Evolutionary conservation across 2,329 filamentous ascomycete genomes (phyloP).

Genomic region (Neocatenulostroma microsporum): DNA sequence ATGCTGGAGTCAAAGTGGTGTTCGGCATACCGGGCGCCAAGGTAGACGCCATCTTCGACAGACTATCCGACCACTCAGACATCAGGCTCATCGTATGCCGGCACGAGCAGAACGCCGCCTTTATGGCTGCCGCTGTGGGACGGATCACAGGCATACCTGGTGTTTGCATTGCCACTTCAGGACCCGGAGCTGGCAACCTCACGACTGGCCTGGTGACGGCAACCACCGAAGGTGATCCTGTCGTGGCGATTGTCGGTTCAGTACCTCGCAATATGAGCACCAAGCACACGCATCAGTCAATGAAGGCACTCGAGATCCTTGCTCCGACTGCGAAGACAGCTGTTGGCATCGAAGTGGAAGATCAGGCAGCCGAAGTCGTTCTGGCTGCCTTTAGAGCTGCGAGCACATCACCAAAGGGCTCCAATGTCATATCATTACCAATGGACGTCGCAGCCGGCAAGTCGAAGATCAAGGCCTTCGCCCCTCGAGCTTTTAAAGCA

Average conservation of each 20-base stretch:
- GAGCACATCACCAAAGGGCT: constrained; percentile 36
- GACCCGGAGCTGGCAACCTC: constrained; percentile 41
- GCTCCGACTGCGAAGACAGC: constrained; percentile 39
- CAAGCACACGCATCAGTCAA: constrained; percentile 43
- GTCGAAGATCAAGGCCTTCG: constrained; percentile 35
- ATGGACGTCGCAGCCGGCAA: constrained; percentile 38
- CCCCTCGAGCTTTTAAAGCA: constrained; percentile 32
- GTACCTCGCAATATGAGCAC: constrained; percentile 39
- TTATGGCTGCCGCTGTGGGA: constrained; percentile 43
- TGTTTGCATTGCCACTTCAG: constrained; percentile 42
- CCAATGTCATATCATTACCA: constrained; percentile 38
- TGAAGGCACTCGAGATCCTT: constrained; percentile 39
- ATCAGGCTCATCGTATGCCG: constrained; percentile 42
- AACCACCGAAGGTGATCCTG: constrained; percentile 42
- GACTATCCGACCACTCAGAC: constrained; percentile 39
- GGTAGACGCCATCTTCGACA: constrained; percentile 44
- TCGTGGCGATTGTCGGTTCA: constrained; percentile 43
- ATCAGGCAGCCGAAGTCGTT: constrained; percentile 43
- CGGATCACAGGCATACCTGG: constrained; percentile 41
- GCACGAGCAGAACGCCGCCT: constrained; percentile 45
- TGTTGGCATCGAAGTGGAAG: constrained; percentile 38
- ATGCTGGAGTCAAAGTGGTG: constrained; percentile 40
- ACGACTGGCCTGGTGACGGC: constrained; percentile 42
- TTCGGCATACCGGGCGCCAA: constrained; percentile 44
- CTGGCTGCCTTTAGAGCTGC: constrained; percentile 41